Evolutionary conservation across 2,329 filamentous ascomycete species (phyloP).

Genomic region (Ophiostoma piceae): DNA sequence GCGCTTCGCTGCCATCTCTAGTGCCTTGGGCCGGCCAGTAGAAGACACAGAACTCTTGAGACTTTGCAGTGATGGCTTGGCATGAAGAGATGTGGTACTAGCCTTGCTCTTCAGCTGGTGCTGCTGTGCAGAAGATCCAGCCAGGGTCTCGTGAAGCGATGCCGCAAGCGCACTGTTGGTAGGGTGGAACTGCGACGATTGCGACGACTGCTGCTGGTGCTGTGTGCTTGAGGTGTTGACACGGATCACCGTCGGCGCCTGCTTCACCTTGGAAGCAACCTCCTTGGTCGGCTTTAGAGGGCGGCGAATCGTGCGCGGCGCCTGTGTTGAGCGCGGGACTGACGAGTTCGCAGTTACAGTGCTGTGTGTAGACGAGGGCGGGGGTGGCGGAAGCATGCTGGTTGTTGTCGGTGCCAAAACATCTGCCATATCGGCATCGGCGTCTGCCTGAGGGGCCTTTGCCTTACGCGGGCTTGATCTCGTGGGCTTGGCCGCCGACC

Average conservation of each 20-base stretch:
- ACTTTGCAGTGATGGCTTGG: slow-evolving; percentile 51
- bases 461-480: slow-evolving; percentile 51
- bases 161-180: slow-evolving; percentile 55
- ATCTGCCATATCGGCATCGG: slow-evolving; percentile 54
- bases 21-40: slow-evolving; percentile 61
- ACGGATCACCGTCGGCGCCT: slow-evolving; percentile 65
- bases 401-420: not conserved
- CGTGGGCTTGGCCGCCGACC: slow-evolving; percentile 42
- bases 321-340: slow-evolving; percentile 48
- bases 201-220: slow-evolving; percentile 32
- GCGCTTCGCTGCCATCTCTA: slow-evolving; percentile 72
- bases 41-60: slow-evolving; percentile 62
- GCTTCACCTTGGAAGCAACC: slow-evolving; percentile 52
- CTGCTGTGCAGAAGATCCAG: slow-evolving; percentile 36
- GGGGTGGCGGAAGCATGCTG: slow-evolving; percentile 50
- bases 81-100: slow-evolving; percentile 61
- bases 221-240: slow-evolving; percentile 62
- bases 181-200: slow-evolving; percentile 50
- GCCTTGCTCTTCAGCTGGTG: slow-evolving; percentile 56
- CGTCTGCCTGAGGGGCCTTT: slow-evolving; percentile 36
- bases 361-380: slow-evolving; percentile 40
- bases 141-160: slow-evolving; percentile 52
- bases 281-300: slow-evolving; percentile 61
- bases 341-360: slow-evolving; percentile 16
- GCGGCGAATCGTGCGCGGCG: slow-evolving; percentile 50